Evolutionary conservation across 2,329 filamentous ascomycete genomes (phyloP).

Genomic region (Trichocomaceae sp.): DNA sequence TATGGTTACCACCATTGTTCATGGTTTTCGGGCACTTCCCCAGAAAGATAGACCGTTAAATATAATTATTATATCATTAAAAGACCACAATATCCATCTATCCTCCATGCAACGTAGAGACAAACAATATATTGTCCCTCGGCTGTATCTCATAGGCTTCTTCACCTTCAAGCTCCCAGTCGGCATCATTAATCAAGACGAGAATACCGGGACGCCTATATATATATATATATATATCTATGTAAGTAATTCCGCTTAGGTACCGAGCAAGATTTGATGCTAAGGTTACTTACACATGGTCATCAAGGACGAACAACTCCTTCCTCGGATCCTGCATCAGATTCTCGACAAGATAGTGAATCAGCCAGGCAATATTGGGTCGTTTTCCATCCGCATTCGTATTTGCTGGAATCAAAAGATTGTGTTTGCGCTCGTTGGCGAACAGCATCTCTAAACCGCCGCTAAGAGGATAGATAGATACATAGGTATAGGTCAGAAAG

Average conservation of each 20-base stretch:
- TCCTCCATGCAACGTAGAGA: conserved; percentile 92
- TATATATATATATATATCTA: conserved; percentile 9
- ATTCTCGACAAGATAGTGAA: conserved; percentile 70
- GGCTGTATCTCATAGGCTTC: conserved; percentile 77
- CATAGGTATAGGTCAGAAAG: background rate
- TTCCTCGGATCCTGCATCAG: conserved; percentile 78
- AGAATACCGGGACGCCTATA: conserved; percentile 85
- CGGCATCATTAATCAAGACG: conserved; percentile 93
- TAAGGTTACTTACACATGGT: conserved; percentile 66
- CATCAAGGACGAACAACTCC: conserved; percentile 84
- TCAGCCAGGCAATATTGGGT: conserved; percentile 67
- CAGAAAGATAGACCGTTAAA: conserved; percentile 5
- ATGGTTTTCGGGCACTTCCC: conserved; percentile 1
- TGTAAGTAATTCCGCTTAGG: conserved; percentile 16
- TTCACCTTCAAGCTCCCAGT: conserved; percentile 97
- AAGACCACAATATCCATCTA: conserved; percentile 39
- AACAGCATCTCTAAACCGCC: conserved; percentile 95
- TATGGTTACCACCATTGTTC: background rate
- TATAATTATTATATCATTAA: conserved; percentile 4
- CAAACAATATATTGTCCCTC: conserved; percentile 86
- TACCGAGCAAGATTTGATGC: background rate
- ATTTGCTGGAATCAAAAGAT: conserved; percentile 59
- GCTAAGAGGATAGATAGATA: conserved; percentile 42
- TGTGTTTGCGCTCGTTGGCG: conserved; percentile 68
- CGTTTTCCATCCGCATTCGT: conserved; percentile 53